A percentile compares a stretch with the other conserved stretches of the same genome.
Evolutionary conservation across 345 rosid species (phyloP).

Genomic region (Boechera retrofracta): DNA sequence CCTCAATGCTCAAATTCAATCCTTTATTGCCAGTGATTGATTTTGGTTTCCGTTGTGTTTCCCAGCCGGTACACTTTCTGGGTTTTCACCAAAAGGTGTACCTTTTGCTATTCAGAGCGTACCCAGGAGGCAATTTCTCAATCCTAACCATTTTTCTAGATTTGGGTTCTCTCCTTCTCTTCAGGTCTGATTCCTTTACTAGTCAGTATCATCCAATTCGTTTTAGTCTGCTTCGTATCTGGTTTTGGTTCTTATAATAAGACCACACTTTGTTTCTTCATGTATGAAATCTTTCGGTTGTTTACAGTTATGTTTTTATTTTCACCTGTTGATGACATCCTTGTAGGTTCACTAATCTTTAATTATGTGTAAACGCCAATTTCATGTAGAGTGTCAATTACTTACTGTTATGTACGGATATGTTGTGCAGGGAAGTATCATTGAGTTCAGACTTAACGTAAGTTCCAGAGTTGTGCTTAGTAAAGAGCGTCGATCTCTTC

Average conservation of each 20-base stretch:
- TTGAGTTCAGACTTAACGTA: too few species aligned
- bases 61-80: slow-evolving; percentile 30
- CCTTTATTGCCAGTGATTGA: neutral
- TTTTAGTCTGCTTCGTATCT: slow-evolving; percentile 2
- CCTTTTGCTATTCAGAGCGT: slow-evolving; percentile 43
- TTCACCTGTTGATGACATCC: slow-evolving; percentile 8
- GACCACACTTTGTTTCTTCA: neutral
- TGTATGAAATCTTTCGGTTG: too few species aligned
- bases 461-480: slow-evolving; percentile 40
- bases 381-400: neutral
- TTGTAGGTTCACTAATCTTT: neutral
- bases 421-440: too few species aligned
- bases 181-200: slow-evolving; percentile 49
- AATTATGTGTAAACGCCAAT: neutral
- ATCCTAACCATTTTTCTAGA: slow-evolving; percentile 38
- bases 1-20: neutral
- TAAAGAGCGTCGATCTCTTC: slow-evolving; percentile 41
- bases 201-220: slow-evolving; percentile 9
- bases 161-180: slow-evolving; percentile 54
- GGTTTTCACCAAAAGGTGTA: slow-evolving; percentile 33
- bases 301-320: neutral
- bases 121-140: slow-evolving; percentile 36
- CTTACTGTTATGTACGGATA: too few species aligned
- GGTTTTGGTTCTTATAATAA: neutral
- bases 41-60: neutral